phyloP scores from a whole-genome alignment of 768 basidiomycete species.

The Termitomyces eurrhizus region DNA sequence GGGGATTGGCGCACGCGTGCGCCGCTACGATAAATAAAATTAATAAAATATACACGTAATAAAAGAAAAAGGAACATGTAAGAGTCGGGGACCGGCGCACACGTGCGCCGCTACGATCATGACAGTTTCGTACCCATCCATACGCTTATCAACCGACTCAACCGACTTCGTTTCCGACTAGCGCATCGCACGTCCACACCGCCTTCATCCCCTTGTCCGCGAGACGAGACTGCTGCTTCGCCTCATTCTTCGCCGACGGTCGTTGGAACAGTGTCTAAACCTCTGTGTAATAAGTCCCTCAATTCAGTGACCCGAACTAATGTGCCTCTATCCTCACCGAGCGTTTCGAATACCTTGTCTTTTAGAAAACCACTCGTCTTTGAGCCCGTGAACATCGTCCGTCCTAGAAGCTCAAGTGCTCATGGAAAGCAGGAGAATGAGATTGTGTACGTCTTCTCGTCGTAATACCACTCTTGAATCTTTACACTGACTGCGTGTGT shows the following conservation, averaged over 20 bases:
- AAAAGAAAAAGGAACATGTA: no score
- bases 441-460: background rate
- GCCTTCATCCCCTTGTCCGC: background rate
- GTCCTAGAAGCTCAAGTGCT: background rate
- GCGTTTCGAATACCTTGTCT: background rate
- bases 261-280: constrained; percentile 2
- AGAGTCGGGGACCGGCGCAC: no score
- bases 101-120: no score
- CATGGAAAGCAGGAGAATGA: background rate
- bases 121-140: no score
- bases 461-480: no score
- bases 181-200: no score
- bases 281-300: constrained; percentile 1
- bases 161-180: no score
- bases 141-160: no score
- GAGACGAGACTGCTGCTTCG: background rate
- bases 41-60: no score
- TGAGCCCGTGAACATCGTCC: constrained; percentile 11
- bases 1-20: no score
- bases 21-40: no score
- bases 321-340: constrained; percentile 22
- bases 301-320: constrained; percentile 3
- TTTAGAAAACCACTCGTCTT: constrained; percentile 22
- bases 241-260: constrained; percentile 8
- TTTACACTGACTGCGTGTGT: background rate